A percentile compares a stretch with the other conserved stretches of the same genome.
Conservation (phyloP, 1,284 basidiomycete genomes). For the Cutaneotrichosporon dermatis region DNA sequence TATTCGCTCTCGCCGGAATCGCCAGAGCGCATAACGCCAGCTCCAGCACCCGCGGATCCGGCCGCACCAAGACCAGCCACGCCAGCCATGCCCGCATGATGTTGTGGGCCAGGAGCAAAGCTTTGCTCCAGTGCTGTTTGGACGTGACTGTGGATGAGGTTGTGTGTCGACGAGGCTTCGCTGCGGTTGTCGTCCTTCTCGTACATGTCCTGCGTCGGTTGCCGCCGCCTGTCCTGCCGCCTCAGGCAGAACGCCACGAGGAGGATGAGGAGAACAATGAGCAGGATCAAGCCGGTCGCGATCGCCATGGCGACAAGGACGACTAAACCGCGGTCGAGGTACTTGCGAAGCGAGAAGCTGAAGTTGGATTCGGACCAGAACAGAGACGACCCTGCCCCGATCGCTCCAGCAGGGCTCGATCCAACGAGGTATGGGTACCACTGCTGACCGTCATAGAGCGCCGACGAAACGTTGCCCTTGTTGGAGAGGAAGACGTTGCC, state of each 20-base stretch:
- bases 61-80: too few species aligned
- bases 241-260: slow-evolving; percentile 58
- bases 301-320: slow-evolving; percentile 97
- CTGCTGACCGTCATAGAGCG: slow-evolving; percentile 77
- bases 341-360: slow-evolving; percentile 65
- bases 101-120: slow-evolving; percentile 29
- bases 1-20: slow-evolving; percentile 3
- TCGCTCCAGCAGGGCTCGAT: slow-evolving; percentile 60
- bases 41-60: slow-evolving; percentile 22
- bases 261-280: slow-evolving; percentile 84
- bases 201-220: slow-evolving; percentile 50
- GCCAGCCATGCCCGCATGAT: neutral
- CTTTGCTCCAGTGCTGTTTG: slow-evolving; percentile 64
- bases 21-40: slow-evolving; percentile 27
- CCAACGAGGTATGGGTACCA: slow-evolving; percentile 82
- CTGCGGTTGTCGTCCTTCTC: slow-evolving; percentile 61
- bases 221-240: slow-evolving; percentile 54
- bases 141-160: slow-evolving; percentile 73
- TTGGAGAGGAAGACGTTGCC: slow-evolving; percentile 65
- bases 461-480: slow-evolving; percentile 74
- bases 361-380: slow-evolving; percentile 75
- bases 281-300: slow-evolving; percentile 87
- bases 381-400: slow-evolving; percentile 72
- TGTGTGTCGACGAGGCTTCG: slow-evolving; percentile 58
- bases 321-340: slow-evolving; percentile 84